Conservation (phyloP, 306 rosid species). For the Carpinus fangiana region DNA sequence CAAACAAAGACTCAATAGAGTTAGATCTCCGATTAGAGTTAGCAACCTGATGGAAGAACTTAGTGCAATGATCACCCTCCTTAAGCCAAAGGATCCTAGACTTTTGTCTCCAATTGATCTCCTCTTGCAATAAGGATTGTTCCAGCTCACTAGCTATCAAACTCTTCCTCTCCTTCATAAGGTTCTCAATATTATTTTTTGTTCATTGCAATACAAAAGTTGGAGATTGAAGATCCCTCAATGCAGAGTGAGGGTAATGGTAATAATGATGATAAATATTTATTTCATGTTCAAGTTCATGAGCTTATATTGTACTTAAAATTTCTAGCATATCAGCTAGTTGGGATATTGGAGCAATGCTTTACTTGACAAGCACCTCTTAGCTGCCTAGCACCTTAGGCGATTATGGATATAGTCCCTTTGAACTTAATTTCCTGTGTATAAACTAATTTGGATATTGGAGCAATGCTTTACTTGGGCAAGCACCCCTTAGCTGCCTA, state of each 20-base stretch:
- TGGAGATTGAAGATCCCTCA: neutral
- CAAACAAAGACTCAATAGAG: too few relatives aligned
- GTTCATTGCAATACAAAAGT: neutral
- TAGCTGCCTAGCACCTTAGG: neutral
- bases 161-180: neutral
- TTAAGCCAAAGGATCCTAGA: too few relatives aligned
- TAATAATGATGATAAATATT: neutral
- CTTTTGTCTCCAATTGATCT: too few relatives aligned
- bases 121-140: too few relatives aligned
- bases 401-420: neutral
- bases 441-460: neutral
- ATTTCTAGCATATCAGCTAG: neutral
- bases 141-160: too few relatives aligned
- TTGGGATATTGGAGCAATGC: neutral
- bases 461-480: neutral
- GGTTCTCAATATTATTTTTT: neutral
- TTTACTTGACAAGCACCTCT: neutral
- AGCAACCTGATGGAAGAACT: too few relatives aligned
- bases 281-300: neutral
- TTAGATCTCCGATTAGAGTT: too few relatives aligned
- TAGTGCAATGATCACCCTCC: too few relatives aligned
- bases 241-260: neutral
- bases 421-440: neutral
- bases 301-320: neutral
- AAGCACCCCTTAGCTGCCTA: neutral